Evolutionary conservation across 345 rosid genomes (phyloP).

Genomic region (Cardamine occulta): DNA sequence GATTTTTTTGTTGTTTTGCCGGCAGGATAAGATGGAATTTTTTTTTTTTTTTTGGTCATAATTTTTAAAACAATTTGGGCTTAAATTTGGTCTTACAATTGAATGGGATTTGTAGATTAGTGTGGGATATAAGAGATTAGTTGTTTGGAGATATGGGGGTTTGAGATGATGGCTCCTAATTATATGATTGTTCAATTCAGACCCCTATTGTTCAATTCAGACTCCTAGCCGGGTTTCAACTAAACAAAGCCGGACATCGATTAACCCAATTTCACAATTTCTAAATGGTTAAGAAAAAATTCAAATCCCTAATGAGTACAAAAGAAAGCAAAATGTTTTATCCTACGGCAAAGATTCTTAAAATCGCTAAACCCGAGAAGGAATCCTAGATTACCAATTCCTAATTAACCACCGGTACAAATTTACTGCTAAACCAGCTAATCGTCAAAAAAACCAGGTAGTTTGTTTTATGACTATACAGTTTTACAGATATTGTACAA

Average conservation of each 20-base stretch:
- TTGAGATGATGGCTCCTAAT: no score
- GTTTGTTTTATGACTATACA: slow-evolving; percentile 50
- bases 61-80: no score
- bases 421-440: slow-evolving; percentile 22
- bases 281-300: neutral
- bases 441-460: neutral
- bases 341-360: slow-evolving; percentile 12
- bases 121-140: no score
- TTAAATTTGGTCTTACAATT: no score
- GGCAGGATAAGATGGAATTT: no score
- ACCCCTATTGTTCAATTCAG: no score
- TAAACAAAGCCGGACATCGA: slow-evolving; percentile 4
- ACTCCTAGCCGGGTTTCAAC: neutral
- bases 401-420: slow-evolving; percentile 17
- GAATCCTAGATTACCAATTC: slow-evolving; percentile 27
- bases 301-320: neutral
- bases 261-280: neutral
- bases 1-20: no score
- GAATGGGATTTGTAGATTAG: no score
- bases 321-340: neutral
- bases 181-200: no score
- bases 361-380: slow-evolving; percentile 14
- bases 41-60: no score
- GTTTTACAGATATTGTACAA: slow-evolving; percentile 52
- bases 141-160: no score